These are phyloP conservation scores for Kwoniella shivajii DNA, from an alignment of 1,284 basidiomycete species.

Conservation along the genomic window DNA sequence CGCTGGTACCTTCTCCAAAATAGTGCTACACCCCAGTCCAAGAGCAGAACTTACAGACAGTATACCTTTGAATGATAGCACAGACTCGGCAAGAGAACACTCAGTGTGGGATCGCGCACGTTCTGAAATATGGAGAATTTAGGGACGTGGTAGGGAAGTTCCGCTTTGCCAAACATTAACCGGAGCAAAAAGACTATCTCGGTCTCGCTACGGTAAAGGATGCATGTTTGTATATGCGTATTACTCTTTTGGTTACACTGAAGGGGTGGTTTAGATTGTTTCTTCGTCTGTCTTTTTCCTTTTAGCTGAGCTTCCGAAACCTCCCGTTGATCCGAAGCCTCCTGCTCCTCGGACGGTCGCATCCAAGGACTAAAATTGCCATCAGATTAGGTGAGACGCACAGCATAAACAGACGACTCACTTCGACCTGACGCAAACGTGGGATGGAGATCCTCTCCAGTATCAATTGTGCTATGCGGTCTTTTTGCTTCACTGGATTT, in stretches of 20 bases:
- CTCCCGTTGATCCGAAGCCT: conserved; percentile 95
- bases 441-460: conserved; percentile 88
- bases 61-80: conserved; percentile 19
- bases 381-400: neutral
- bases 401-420: conserved; percentile 50
- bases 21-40: conserved; percentile 47
- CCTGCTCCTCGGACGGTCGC: conserved; percentile 80
- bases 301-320: conserved; percentile 41
- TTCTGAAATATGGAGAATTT: conserved; percentile 52
- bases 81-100: conserved; percentile 40
- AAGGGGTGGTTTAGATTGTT: neutral
- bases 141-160: no score
- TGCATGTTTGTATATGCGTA: neutral
- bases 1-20: conserved; percentile 53
- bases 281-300: conserved; percentile 31
- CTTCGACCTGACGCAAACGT: conserved; percentile 79
- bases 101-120: conserved; percentile 48
- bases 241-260: neutral
- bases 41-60: conserved; percentile 26
- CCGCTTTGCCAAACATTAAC: no score
- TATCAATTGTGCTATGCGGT: conserved; percentile 92
- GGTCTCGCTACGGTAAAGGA: neutral
- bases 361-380: conserved; percentile 67
- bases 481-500: conserved; percentile 76
- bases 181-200: neutral